Base-by-base conservation (phyloP, 1,139 yeast genomes). In the Zygoascus meyerae region DNA sequence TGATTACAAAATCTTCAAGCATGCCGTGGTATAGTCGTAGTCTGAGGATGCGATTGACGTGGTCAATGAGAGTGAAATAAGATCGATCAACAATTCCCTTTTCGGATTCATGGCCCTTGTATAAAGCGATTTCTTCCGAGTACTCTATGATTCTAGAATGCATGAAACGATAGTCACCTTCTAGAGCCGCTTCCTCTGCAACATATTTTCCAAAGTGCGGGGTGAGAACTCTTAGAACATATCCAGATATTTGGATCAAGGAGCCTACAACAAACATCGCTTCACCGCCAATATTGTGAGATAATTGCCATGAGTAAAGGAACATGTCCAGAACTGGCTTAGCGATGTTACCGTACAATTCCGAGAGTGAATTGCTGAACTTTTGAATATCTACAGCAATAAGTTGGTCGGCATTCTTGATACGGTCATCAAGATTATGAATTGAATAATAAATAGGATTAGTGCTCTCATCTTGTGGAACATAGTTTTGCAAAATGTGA, bases 131-230 rank as follows among this genome's bases (percentile, higher is more conserved):
- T 63, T 90, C 96, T 68, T 90, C 97, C 56, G 77, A 79, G 60
- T 83, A 84, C 42, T 80, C 72, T 34, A 86, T 89, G 32, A 90
- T 72, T 60, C 87, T 82, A 2, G 95, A 79, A 64, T 90, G 97
- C 31, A 85, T 76, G 18, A 84, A 77, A 56, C 95, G 79, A 55
- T 87, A 83, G 60, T 85, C 83, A 51, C 96, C 95, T 65, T 90
- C 97, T 46, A 87, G 70, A 44, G 80, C 77, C 11, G 95, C 92
- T 60, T 83, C 81, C 52, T 81, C 81, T 45, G 87, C 75, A 1
- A 95, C 87, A 47, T 86, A 72, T 60, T 77, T 83, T 26, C 95
- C 94, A 62, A 90, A 90, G 43, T 95, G 95, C 7, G 97, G 97
- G 10, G 95, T 86, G 57, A 89, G 78, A 48, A 85, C 71, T 55